Conservation (phyloP, 106 monocot species). For the Iris macrosiphon region DNA sequence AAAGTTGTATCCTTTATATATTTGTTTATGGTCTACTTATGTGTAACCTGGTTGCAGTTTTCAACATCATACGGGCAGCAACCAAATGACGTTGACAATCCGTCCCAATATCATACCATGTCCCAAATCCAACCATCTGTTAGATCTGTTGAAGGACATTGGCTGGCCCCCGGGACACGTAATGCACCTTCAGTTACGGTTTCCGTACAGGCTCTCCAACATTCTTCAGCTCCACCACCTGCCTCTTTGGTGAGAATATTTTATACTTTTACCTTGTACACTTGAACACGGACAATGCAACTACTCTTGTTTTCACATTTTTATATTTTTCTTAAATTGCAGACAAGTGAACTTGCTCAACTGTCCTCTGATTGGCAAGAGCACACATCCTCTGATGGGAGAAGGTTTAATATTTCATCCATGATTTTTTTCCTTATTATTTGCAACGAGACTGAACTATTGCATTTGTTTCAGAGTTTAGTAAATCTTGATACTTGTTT, state of each 20-base stretch:
- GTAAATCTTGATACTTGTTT: neutral
- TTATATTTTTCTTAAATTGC: neutral
- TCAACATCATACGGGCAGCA: conserved; percentile 47
- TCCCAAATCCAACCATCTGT: conserved; percentile 24
- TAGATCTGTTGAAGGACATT: conserved; percentile 32
- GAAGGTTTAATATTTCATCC: conserved; percentile 35
- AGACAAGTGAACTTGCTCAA: conserved; percentile 23
- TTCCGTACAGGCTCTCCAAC: conserved; percentile 20
- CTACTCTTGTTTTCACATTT: neutral
- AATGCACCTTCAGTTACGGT: conserved; percentile 26
- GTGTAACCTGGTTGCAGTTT: conserved; percentile 27
- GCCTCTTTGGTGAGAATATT: conserved; percentile 31
- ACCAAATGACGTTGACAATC: conserved; percentile 16
- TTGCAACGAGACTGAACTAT: neutral
- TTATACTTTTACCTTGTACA: neutral
- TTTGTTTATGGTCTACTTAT: neutral
- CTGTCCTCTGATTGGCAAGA: conserved; percentile 83
- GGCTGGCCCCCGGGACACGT: conserved; percentile 30
- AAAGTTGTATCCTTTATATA: neutral
- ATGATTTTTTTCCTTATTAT: neutral
- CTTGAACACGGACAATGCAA: neutral
- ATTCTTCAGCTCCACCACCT: conserved; percentile 18
- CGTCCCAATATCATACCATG: conserved; percentile 36
- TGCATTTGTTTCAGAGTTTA: neutral
- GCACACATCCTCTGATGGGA: conserved; percentile 71